A percentile compares a stretch with the other conserved stretches of the same genome.
phyloP scores from a whole-genome alignment of 129 eudicot genomes.

The Daucus carota region DNA sequence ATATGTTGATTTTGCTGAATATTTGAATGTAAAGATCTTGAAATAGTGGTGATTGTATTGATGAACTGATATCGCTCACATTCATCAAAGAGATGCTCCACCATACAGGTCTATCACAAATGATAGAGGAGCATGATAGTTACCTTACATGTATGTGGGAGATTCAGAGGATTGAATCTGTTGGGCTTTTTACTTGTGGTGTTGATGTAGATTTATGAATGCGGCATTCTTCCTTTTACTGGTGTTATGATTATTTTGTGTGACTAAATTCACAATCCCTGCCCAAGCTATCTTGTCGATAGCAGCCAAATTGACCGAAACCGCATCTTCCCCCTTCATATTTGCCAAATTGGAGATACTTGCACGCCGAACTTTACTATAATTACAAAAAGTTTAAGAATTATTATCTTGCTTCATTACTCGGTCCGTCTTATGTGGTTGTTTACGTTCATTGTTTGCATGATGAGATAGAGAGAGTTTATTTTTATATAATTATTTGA shows the following conservation, averaged over 20 bases:
- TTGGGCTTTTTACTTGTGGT: not conserved
- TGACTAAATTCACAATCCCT: not conserved
- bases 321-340: constrained; percentile 8
- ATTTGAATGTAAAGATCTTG: not conserved
- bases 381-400: not conserved
- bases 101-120: not conserved
- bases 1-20: no score
- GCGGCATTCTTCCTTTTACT: not conserved
- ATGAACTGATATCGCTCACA: no score
- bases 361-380: not conserved
- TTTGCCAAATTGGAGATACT: not conserved
- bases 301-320: constrained; percentile 9
- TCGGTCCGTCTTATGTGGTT: no score
- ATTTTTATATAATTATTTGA: not conserved
- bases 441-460: no score
- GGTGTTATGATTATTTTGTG: not conserved
- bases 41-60: not conserved
- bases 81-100: not conserved
- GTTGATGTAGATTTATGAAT: not conserved
- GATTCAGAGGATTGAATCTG: not conserved
- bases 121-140: not conserved
- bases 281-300: constrained; percentile 8
- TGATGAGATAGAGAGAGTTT: no score
- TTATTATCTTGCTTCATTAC: no score
- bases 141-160: not conserved